Evolutionary conservation across 192 early-diverging fungal genomes (phyloP), one percentile per base, ranked within the genome.

Genomic region (Coemansia nantahalensis): DNA sequence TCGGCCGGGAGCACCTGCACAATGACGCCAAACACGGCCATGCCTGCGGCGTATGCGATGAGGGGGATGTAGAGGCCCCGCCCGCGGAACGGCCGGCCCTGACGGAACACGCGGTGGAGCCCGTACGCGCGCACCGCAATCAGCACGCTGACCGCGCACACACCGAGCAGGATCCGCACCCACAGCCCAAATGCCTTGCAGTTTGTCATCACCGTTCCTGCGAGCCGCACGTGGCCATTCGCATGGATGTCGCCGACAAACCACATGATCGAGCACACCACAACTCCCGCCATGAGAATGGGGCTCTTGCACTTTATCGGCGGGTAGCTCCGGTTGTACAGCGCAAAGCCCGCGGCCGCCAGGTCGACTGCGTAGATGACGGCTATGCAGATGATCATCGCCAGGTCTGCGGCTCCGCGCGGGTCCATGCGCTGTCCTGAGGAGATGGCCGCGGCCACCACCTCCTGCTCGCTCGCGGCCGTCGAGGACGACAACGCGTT

Each of bases 291-390:
- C 71, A 75, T 75, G 3, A 75, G 39, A 10, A 44, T 4, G 11
- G 64, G 59, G 45, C 56, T 75, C 34, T 75, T 75, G 41, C 58
- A 61, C 32, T 63, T 62, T 1, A 75, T 51, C 38, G 71, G 71
- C 33, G 71, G 56, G 39, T 75, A 75, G 19, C 39, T 54, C 21
- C 56, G 50, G 48, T 75, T 66, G 39, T 39, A 53, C 22, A 75
- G 12, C 39, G 66, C 17, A 33, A 37, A 75, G 7, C 37, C 18
- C 6, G 48, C 56, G 0, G 56, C 63, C 17, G 62, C 9, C 24
- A 62, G 33, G 39, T 67, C 52, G 1, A 67, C 32, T 0, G 21
- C 41, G 36, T 63, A 68, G 10, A 68, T 30, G 1, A 28, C 9
- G 1, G 54, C 38, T 2, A 61, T 48, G 13, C 51, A 35, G 0